These are phyloP conservation scores for Acacia concinna DNA, from an alignment of 331 rosid species.

Conservation along the genomic window DNA sequence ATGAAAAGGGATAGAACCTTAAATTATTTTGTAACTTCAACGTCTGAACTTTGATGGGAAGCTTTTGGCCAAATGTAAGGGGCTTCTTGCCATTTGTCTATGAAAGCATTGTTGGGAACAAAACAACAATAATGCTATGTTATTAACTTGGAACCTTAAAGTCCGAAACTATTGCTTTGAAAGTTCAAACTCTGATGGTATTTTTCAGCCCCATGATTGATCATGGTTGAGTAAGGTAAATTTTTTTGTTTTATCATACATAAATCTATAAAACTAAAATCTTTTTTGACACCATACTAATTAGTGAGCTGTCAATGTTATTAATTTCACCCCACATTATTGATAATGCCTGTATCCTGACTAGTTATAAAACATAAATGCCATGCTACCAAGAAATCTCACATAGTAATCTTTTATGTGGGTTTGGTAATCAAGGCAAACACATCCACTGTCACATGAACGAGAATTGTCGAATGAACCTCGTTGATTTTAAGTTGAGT, in stretches of 20 bases:
- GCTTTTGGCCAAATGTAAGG: neutral
- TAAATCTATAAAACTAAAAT: neutral
- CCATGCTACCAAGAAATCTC: neutral
- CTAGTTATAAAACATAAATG: neutral
- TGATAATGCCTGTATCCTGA: neutral
- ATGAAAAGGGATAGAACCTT: neutral
- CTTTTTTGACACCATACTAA: neutral
- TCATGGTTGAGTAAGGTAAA: neutral
- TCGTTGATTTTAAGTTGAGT: neutral
- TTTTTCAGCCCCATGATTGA: neutral
- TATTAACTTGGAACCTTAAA: neutral
- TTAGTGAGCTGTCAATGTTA: neutral
- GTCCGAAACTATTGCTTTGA: neutral
- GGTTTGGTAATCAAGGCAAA: neutral
- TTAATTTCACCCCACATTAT: neutral
- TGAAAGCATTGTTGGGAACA: constrained; percentile 15
- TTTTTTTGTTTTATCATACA: neutral
- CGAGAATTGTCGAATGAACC: neutral
- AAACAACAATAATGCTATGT: neutral
- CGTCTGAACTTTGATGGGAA: neutral
- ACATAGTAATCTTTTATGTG: neutral
- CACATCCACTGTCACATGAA: neutral
- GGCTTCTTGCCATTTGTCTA: neutral
- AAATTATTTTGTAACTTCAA: neutral
- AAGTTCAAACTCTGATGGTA: neutral